phyloP scores from a whole-genome alignment of 352 stramenopile genomes.

The Thalassiosira mediterranea region DNA sequence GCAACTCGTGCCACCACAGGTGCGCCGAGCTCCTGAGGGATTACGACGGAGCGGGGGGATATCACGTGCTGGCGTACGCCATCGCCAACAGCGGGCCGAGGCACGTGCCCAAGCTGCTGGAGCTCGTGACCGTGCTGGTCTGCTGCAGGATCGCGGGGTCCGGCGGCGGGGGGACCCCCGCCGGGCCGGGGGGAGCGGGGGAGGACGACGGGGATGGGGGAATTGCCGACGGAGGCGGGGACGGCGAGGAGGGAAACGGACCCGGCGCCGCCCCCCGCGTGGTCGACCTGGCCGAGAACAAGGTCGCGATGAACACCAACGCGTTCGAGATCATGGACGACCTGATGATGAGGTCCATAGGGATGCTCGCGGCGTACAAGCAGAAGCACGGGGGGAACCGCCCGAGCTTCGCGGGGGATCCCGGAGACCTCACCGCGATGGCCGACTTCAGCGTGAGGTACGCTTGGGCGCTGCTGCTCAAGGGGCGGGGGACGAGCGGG shows the following conservation, averaged over 20 bases:
- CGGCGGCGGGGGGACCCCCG: neutral
- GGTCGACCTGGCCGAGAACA: slow-evolving; percentile 55
- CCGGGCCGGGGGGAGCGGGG: neutral
- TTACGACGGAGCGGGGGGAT: slow-evolving; percentile 79
- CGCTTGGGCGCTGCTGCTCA: slow-evolving; percentile 40
- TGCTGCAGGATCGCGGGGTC: slow-evolving; percentile 60
- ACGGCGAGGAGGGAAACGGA: slow-evolving; percentile 8
- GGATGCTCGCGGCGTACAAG: slow-evolving; percentile 64
- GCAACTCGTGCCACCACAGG: slow-evolving; percentile 67
- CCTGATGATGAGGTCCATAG: slow-evolving; percentile 68
- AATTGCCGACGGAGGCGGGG: neutral
- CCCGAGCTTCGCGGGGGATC: slow-evolving; percentile 39
- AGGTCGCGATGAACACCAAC: slow-evolving; percentile 72
- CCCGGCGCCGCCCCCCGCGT: neutral
- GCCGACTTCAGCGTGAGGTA: slow-evolving; percentile 62
- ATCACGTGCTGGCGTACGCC: slow-evolving; percentile 74
- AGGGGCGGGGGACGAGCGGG: neutral
- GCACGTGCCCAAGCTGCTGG: slow-evolving; percentile 75
- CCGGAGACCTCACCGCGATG: slow-evolving; percentile 47
- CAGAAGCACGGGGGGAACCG: slow-evolving; percentile 45
- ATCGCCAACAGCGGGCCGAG: slow-evolving; percentile 63
- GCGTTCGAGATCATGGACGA: slow-evolving; percentile 80
- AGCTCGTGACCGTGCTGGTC: slow-evolving; percentile 71
- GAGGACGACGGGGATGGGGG: slow-evolving; percentile 10
- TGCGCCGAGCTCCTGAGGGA: slow-evolving; percentile 81